Base-by-base conservation (phyloP, 2,329 filamentous ascomycete species). In the Trichoderma sp. region DNA sequence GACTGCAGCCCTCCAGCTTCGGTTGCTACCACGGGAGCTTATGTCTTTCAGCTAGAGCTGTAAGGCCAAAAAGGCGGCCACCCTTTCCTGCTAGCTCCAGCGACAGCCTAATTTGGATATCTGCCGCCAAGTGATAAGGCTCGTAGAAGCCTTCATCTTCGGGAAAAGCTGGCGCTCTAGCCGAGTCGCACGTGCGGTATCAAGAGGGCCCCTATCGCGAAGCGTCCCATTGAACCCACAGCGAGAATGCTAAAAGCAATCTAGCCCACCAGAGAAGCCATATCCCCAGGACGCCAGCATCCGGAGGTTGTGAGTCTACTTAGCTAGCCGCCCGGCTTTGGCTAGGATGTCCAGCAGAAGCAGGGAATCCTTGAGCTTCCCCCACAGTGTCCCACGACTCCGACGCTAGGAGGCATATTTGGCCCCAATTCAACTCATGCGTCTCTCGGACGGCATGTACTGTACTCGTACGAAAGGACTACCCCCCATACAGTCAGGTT, bases 21-120 rank as follows among this genome's bases (percentile, higher is more conserved):
- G 67, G 67, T 62, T 70, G 57, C 57, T 70, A 70, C 67, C 67
- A 70, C 67, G 67, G 67, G 39, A 70, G 67, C 67, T 70, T 70
- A 62, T 51, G 67, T 26, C 57, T 62, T 70, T 70, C 67, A 70
- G 67, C 67, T 70, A 62, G 32, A 62, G 67, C 36, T 70, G 67
- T 34, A 43, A 36, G 57, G 56, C 67, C 67, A 51, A 53, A 47
- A 69, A 51, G 26, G 57, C 67, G 56, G 43, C 57, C 64, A 57
- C 30, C 64, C 67, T 53, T 30, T 36, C 1, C 57, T 43, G 32
- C 65, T 36, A 56, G 65, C 51, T 60, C 34, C 65, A 15, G 39
- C 15, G 67, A 69, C 67, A 62, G 39, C 67, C 57, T 53, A 61
- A 24, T 34, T 30, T 61, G 67, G 67, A 53, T 28, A 53, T 62